phyloP scores from a whole-genome alignment of 192 early-diverging fungal genomes.

The Polychytrium aggregatum region DNA sequence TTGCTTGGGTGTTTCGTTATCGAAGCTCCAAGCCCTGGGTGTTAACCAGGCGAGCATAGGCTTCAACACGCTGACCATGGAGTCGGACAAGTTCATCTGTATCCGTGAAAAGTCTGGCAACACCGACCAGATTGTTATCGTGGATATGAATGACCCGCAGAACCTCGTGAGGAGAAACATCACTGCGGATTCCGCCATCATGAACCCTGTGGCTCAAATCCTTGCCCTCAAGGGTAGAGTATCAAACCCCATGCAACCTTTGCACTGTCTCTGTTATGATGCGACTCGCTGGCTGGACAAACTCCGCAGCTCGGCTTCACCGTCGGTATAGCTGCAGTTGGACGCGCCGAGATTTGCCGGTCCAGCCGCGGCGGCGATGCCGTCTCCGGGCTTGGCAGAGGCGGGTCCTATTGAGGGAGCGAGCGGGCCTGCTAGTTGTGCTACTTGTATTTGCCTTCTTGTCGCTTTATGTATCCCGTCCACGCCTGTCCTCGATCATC shows the following conservation, averaged over 20 bases:
- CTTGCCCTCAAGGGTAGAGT: constrained; percentile 88
- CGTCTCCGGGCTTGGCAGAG: too few relatives aligned
- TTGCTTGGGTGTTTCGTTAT: not conserved
- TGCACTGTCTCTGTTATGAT: too few relatives aligned
- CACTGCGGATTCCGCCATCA: constrained; percentile 95
- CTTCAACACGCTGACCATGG: constrained; percentile 95
- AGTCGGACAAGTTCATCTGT: constrained; percentile 97
- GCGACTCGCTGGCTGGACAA: not conserved
- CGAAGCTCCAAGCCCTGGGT: constrained; percentile 77
- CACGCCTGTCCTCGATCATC: too few relatives aligned
- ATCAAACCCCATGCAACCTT: too few relatives aligned
- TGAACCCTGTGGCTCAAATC: constrained; percentile 89
- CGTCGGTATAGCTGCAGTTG: too few relatives aligned
- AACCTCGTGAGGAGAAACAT: constrained; percentile 83
- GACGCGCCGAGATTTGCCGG: too few relatives aligned
- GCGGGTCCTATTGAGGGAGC: too few relatives aligned
- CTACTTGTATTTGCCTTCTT: too few relatives aligned
- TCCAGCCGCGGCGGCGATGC: too few relatives aligned
- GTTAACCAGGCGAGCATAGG: constrained; percentile 88
- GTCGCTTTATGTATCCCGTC: too few relatives aligned
- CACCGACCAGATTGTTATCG: constrained; percentile 84
- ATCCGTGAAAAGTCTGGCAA: constrained; percentile 82
- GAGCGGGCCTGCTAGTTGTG: too few relatives aligned
- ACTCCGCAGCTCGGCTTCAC: not conserved
- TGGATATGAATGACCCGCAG: constrained; percentile 79